Evolutionary conservation across 768 basidiomycete genomes (phyloP).

Genomic region (Mrakia blollopis): DNA sequence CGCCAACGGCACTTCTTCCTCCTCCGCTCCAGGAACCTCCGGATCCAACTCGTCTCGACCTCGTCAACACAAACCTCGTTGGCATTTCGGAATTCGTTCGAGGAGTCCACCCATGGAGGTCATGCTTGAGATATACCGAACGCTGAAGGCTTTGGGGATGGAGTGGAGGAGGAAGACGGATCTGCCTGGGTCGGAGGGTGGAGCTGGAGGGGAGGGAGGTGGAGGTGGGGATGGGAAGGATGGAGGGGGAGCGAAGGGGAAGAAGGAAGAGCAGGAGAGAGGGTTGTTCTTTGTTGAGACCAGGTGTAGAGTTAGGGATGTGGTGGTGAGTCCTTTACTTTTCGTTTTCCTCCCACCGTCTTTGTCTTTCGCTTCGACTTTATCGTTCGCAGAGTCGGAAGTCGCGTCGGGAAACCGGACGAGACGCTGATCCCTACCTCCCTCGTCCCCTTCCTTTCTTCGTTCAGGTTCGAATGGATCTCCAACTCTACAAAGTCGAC

Average conservation of each 20-base stretch:
- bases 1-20: background rate
- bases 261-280: slow-evolving; percentile 46
- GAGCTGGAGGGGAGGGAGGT: slow-evolving; percentile 62
- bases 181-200: slow-evolving; percentile 45
- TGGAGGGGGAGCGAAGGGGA: slow-evolving; percentile 42
- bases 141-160: slow-evolving; percentile 82
- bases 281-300: slow-evolving; percentile 90
- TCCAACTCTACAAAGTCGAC: slow-evolving; percentile 95
- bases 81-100: slow-evolving; percentile 98
- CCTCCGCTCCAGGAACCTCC: background rate
- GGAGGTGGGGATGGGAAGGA: slow-evolving; percentile 57
- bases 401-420: background rate
- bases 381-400: background rate
- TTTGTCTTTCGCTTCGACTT: background rate
- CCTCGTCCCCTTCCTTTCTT: background rate
- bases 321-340: slow-evolving; percentile 64
- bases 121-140: slow-evolving; percentile 96
- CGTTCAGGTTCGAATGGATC: slow-evolving; percentile 83
- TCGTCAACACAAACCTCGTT: slow-evolving; percentile 64
- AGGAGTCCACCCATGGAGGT: slow-evolving; percentile 93
- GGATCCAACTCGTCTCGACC: slow-evolving; percentile 47
- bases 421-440: background rate
- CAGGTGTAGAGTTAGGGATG: slow-evolving; percentile 77
- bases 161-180: slow-evolving; percentile 93
- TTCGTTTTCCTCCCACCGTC: background rate